These are phyloP conservation scores for Monascus purpureus DNA, from an alignment of 495 filamentous ascomycete genomes.

Conservation along the genomic window DNA sequence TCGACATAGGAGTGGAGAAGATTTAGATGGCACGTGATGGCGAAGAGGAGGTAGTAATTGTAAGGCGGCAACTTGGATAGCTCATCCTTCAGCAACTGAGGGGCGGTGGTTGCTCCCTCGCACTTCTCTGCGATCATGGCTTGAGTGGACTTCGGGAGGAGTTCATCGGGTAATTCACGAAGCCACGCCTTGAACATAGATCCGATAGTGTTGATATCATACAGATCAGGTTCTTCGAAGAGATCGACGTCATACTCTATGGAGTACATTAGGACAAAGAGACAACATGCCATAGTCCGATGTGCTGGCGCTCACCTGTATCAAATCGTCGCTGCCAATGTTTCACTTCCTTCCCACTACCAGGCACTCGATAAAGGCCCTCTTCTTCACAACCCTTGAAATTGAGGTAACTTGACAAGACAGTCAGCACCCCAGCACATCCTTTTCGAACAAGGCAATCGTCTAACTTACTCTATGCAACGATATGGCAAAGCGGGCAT, in stretches of 20 bases:
- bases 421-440: too few species aligned
- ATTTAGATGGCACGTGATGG: constrained; percentile 85
- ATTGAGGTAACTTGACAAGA: constrained; percentile 54
- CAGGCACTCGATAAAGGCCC: constrained; percentile 77
- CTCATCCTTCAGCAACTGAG: constrained; percentile 73
- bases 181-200: constrained; percentile 91
- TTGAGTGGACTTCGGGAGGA: constrained; percentile 71
- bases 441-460: not conserved
- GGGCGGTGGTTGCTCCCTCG: constrained; percentile 57
- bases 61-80: constrained; percentile 80
- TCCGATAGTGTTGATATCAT: constrained; percentile 87
- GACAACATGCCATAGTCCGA: too few species aligned
- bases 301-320: constrained; percentile 34
- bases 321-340: constrained; percentile 83
- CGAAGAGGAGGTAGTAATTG: constrained; percentile 92
- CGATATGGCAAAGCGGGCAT: constrained; percentile 89
- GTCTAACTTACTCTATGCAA: constrained; percentile 57
- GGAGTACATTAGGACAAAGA: constrained; percentile 2
- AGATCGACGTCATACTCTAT: constrained; percentile 72
- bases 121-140: constrained; percentile 60
- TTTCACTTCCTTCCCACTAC: constrained; percentile 69
- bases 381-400: constrained; percentile 82
- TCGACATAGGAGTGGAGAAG: constrained; percentile 72
- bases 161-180: constrained; percentile 80
- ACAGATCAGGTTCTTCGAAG: constrained; percentile 67